Evolutionary conservation across 1,139 yeast species (phyloP).

Genomic region (Ogataea hybrid): DNA sequence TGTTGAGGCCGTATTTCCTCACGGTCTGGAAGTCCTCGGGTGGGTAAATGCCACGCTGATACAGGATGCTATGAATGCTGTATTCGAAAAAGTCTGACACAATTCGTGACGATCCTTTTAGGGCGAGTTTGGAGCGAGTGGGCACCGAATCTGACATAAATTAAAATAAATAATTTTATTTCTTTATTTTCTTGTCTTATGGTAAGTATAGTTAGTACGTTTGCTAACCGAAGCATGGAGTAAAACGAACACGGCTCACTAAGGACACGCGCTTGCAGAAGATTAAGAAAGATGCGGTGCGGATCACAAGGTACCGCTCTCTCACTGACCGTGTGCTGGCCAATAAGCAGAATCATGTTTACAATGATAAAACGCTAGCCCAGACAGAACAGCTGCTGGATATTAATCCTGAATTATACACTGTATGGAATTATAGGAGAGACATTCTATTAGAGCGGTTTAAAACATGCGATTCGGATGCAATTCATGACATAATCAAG

Average conservation of each 20-base stretch:
- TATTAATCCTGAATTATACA: conserved; percentile 82
- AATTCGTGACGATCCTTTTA: conserved; percentile 74
- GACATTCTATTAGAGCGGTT: conserved; percentile 50
- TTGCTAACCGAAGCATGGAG: conserved; percentile 52
- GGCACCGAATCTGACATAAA: conserved; percentile 28
- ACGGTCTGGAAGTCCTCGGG: conserved; percentile 82
- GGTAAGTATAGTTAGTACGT: conserved; percentile 6
- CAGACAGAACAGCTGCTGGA: conserved; percentile 56
- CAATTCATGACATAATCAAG: conserved; percentile 41
- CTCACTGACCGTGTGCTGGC: conserved; percentile 45
- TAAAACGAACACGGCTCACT: conserved; percentile 57
- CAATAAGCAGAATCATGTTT: conserved; percentile 35
- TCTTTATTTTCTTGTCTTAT: conserved; percentile 1
- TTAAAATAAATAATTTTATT: background rate
- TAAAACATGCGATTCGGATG: conserved; percentile 28
- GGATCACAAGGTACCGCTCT: conserved; percentile 54
- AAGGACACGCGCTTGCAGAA: conserved; percentile 58
- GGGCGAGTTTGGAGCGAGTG: conserved; percentile 52
- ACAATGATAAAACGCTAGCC: conserved; percentile 44
- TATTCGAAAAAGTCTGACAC: conserved; percentile 86
- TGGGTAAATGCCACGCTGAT: conserved; percentile 90
- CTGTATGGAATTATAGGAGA: conserved; percentile 88
- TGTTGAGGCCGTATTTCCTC: conserved; percentile 74
- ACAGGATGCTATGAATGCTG: conserved; percentile 75
- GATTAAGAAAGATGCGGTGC: conserved; percentile 48